Conservation (phyloP, 768 basidiomycete species). For the Leccinum olivaceopallidum region DNA sequence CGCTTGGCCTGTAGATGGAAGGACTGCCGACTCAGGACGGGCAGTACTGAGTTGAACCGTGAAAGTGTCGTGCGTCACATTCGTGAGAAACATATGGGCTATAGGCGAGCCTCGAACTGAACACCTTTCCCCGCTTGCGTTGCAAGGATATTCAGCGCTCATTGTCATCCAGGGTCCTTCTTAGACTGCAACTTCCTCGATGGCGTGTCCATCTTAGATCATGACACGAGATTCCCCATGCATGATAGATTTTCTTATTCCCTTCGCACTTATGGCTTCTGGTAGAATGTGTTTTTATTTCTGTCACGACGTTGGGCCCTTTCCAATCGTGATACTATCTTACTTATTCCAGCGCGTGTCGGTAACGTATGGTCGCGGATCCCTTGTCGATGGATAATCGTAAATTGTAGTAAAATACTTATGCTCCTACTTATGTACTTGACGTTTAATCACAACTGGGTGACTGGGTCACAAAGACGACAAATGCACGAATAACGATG, state of each 20-base stretch:
- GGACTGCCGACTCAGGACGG: slow-evolving; percentile 5
- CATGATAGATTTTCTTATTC: background rate
- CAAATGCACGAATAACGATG: background rate
- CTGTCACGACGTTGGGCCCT: background rate
- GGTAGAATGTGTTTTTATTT: background rate
- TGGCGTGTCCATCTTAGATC: background rate
- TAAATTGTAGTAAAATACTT: background rate
- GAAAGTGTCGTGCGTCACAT: slow-evolving; percentile 21
- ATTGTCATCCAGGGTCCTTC: background rate
- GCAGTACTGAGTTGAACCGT: slow-evolving; percentile 3
- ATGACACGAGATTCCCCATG: no score
- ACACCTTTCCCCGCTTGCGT: background rate
- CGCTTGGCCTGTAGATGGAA: slow-evolving; percentile 8
- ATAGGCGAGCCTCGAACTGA: slow-evolving; percentile 4
- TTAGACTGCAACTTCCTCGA: no score
- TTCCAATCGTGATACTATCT: background rate
- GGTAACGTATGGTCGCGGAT: background rate
- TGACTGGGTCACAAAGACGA: background rate
- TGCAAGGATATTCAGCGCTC: background rate
- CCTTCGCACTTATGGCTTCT: background rate
- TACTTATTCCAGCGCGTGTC: background rate
- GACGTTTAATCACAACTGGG: background rate
- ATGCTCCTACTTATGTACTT: background rate
- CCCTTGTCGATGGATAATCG: background rate
- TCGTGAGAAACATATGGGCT: slow-evolving; percentile 13